Base-by-base conservation (phyloP, 495 filamentous ascomycete genomes). In the Diplogelasinospora grovesii region DNA sequence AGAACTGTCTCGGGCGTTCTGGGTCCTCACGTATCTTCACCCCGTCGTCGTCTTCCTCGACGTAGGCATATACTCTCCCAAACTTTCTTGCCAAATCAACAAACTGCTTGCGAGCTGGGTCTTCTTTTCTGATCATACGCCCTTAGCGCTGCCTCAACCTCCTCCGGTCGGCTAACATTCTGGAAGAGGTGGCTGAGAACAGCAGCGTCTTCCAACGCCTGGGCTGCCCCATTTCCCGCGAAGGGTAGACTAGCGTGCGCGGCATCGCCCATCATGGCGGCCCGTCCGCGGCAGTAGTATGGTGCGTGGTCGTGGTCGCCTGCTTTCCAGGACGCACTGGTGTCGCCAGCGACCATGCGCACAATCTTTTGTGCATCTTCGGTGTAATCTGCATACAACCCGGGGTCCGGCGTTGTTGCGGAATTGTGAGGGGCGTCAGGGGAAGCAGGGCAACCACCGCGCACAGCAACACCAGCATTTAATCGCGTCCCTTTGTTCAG, bases 201-300 rank as follows among this genome's bases (percentile, higher is more conserved):
- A 0, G 61, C 61, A 3, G 69, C 78, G 48, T 81, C 78, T 46
- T 82, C 78, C 46, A 82, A 60, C 1, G 78, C 77, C 48, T 79
- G 75, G 7, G 73, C 74, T 0, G 73, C 78, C 0, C 78, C 79
- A 45, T 77, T 71, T 0, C 66, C 71, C 4, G 67, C 70, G 19
- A 76, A 78, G 0, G 77, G 77, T 5, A 81, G 56, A 26, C 77
- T 66, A 2, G 77, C 68, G 54, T 83, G 79, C 21, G 78, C 78
- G 2, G 74, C 68, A 41, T 81, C 79, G 13, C 78, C 78, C 35
- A 79, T 39, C 35, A 77, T 61, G 8, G 66, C 68, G 7, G 80
- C 66, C 6, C 64, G 60, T 10, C 65, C 61, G 1, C 61, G 60
- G 15, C 62, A 52, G 29, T 69, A 75, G 14, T 64, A 66, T 39